Evolutionary conservation across 2,329 filamentous ascomycete genomes (phyloP).

Genomic region (Lachnellula suecica): DNA sequence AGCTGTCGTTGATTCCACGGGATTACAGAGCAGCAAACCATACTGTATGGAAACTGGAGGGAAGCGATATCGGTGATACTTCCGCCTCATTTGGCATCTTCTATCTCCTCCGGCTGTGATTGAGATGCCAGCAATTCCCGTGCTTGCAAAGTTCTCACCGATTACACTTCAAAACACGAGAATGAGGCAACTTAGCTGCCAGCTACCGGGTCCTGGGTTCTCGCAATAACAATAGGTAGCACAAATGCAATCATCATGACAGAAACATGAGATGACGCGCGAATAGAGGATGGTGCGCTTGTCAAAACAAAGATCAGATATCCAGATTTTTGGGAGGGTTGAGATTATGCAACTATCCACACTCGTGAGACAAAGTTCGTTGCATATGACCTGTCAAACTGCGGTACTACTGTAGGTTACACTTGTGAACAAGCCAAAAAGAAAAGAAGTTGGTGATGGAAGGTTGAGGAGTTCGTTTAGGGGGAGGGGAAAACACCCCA

Average conservation of each 20-base stretch:
- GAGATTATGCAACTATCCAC: neutral
- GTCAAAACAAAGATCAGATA: too few species aligned
- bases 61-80: neutral
- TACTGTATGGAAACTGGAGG: constrained; percentile 4
- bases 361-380: too few species aligned
- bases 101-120: too few species aligned
- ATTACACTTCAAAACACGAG: too few species aligned
- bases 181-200: too few species aligned
- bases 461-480: neutral
- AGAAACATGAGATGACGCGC: too few species aligned
- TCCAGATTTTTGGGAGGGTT: neutral
- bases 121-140: too few species aligned
- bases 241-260: too few species aligned
- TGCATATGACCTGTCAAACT: neutral
- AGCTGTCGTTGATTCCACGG: constrained; percentile 18
- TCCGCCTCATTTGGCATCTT: neutral
- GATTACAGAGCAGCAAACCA: constrained; percentile 16
- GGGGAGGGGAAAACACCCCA: neutral
- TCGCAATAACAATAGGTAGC: too few species aligned
- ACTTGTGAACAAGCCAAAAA: neutral
- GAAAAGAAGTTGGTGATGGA: neutral
- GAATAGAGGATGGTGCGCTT: too few species aligned
- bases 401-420: neutral
- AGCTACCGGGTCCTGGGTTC: too few species aligned
- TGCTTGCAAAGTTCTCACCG: too few species aligned